Evolutionary conservation across 2,329 filamentous ascomycete species (phyloP).

Genomic region (Nothophoma quercina): DNA sequence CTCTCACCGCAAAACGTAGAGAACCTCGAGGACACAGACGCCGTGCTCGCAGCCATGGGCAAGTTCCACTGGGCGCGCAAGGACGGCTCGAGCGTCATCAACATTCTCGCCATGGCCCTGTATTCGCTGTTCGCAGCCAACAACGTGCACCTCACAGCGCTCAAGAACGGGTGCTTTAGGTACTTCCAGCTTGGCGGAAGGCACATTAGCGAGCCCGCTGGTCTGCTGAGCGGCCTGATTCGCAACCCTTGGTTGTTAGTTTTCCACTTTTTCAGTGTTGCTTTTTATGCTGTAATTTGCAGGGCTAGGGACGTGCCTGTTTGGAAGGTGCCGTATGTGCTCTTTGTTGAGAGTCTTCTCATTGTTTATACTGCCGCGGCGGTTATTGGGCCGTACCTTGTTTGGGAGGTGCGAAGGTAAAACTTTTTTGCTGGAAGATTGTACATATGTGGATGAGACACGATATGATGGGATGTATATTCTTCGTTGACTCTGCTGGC

Average conservation of each 20-base stretch:
- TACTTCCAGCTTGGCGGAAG: conserved; percentile 83
- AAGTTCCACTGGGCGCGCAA: conserved; percentile 90
- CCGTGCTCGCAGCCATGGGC: conserved; percentile 73
- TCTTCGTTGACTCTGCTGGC: not conserved
- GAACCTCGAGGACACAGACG: conserved; percentile 69
- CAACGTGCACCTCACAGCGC: conserved; percentile 66
- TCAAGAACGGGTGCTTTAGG: conserved; percentile 89
- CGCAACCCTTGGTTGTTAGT: conserved; percentile 79
- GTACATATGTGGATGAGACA: conserved; percentile 1
- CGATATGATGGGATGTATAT: conserved; percentile 10
- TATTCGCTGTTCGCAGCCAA: conserved; percentile 92
- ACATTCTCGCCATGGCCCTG: conserved; percentile 94
- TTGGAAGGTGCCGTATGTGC: conserved; percentile 55
- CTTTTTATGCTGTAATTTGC: conserved; percentile 86
- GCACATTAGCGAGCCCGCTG: conserved; percentile 78
- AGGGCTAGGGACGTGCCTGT: conserved; percentile 58
- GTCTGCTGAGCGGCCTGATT: conserved; percentile 82
- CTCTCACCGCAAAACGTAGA: conserved; percentile 75
- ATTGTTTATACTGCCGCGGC: conserved; percentile 82
- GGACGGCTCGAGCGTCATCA: conserved; percentile 83
- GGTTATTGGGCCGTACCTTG: conserved; percentile 84
- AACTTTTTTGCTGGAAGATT: not conserved
- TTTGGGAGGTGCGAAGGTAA: conserved; percentile 65
- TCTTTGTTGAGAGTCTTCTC: conserved; percentile 69
- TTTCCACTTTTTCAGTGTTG: conserved; percentile 94